These are phyloP conservation scores for Leccinum longicurvipes DNA, from an alignment of 768 basidiomycete species.

Conservation along the genomic window DNA sequence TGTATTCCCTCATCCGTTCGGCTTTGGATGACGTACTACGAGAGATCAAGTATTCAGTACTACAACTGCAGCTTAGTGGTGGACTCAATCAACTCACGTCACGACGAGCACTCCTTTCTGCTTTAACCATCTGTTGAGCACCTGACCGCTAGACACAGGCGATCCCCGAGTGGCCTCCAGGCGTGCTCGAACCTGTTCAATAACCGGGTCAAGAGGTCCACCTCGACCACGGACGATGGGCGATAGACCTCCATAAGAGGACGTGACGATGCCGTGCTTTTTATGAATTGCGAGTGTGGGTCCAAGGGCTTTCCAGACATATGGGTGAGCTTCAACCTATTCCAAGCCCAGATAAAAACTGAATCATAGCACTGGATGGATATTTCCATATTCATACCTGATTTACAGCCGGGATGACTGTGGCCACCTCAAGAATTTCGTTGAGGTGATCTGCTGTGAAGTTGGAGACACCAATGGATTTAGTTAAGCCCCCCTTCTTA, in stretches of 20 bases:
- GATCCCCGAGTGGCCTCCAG: conserved; percentile 24
- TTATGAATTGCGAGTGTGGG: conserved; percentile 35
- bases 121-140: conserved; percentile 29
- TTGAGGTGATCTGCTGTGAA: conserved; percentile 42
- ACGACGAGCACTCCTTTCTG: conserved; percentile 32
- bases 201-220: conserved; percentile 39
- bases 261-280: conserved; percentile 37
- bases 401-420: conserved; percentile 49
- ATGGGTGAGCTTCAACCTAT: conserved; percentile 54
- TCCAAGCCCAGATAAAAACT: background rate
- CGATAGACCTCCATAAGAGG: conserved; percentile 40
- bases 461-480: conserved; percentile 55
- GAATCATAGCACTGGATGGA: background rate
- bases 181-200: conserved; percentile 33
- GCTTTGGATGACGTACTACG: conserved; percentile 34
- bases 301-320: conserved; percentile 43
- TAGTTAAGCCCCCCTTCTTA: conserved; percentile 39
- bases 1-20: conserved; percentile 32
- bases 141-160: conserved; percentile 28
- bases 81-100: conserved; percentile 20
- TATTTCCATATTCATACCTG: conserved; percentile 36
- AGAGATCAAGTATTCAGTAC: background rate
- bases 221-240: conserved; percentile 35
- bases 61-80: background rate
- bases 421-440: conserved; percentile 42